Conservation (phyloP, 2,329 filamentous ascomycete genomes). For the Aureobasidium zeae region DNA sequence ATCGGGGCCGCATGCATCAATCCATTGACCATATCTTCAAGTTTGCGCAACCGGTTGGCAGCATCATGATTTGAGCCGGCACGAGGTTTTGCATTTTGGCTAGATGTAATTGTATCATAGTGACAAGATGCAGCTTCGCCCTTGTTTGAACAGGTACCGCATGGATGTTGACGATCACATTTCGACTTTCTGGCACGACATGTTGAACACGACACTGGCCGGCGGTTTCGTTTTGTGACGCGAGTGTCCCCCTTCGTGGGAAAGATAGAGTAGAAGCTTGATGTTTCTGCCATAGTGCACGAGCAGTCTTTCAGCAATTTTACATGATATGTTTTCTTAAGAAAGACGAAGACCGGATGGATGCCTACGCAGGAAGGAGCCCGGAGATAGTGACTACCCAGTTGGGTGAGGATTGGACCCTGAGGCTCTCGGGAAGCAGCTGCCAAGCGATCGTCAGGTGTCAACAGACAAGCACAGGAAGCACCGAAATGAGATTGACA, state of each 20-base stretch:
- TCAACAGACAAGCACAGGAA: neutral
- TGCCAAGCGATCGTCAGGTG: constrained; percentile 4
- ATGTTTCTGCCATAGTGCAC: neutral
- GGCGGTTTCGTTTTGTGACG: constrained; percentile 13
- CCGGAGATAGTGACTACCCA: constrained; percentile 3
- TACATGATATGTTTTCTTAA: too few relatives aligned
- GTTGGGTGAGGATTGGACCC: constrained; percentile 3
- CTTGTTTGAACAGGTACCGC: constrained; percentile 3
- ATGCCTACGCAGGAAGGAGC: neutral
- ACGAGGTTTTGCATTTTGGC: neutral
- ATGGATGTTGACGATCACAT: constrained; percentile 11
- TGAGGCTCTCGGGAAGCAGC: neutral
- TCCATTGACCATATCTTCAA: constrained; percentile 11
- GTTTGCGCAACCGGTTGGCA: constrained; percentile 6
- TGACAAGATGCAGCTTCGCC: neutral
- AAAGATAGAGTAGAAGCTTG: neutral
- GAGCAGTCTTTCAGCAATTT: too few relatives aligned
- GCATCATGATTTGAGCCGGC: neutral
- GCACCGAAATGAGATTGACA: too few relatives aligned
- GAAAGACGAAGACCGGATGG: neutral
- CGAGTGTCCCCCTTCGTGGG: neutral
- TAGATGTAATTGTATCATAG: neutral
- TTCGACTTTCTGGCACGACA: constrained; percentile 8
- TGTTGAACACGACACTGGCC: neutral
- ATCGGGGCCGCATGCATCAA: constrained; percentile 3